A percentile compares a stretch with the other conserved stretches of the same genome.
Conservation (phyloP, 208 protist species). For the Angomonas desouzai region DNA sequence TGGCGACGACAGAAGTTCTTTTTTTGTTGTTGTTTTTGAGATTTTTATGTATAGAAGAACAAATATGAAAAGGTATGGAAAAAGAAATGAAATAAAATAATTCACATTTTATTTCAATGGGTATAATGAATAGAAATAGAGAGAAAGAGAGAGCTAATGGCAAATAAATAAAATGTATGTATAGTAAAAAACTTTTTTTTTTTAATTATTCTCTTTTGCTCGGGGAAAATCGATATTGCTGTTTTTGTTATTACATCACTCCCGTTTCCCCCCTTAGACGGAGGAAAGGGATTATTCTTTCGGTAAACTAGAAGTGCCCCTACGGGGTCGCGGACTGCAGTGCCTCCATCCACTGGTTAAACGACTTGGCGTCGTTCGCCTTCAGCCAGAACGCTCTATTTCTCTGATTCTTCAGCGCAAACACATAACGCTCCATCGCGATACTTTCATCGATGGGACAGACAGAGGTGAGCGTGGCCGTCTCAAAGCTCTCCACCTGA, state of each 20-base stretch:
- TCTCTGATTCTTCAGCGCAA: conserved; percentile 81
- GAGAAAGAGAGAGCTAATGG: conserved; percentile 4
- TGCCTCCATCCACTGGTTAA: conserved; percentile 57
- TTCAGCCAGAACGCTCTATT: conserved; percentile 84
- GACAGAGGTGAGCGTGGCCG: conserved; percentile 69
- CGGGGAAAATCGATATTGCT: not conserved
- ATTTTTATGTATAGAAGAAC: too few relatives aligned
- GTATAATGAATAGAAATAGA: conserved; percentile 10
- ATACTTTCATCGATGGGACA: conserved; percentile 77
- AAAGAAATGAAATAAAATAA: conserved; percentile 12
- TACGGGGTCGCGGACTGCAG: conserved; percentile 43
- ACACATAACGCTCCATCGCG: conserved; percentile 68
- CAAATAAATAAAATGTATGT: conserved; percentile 13
- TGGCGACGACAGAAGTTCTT: too few relatives aligned
- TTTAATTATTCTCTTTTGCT: too few relatives aligned
- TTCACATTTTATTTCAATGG: not conserved
- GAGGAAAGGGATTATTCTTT: too few relatives aligned
- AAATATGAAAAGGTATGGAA: conserved; percentile 3
- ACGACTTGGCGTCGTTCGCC: conserved; percentile 31
- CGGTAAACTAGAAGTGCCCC: not conserved
- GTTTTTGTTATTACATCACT: not conserved
- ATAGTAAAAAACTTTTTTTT: too few relatives aligned
- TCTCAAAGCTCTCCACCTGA: conserved; percentile 42
- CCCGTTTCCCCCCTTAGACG: too few relatives aligned
- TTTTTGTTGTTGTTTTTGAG: too few relatives aligned